Evolutionary conservation across 106 monocot genomes (phyloP).

Genomic region (Dendrobium officinale): DNA sequence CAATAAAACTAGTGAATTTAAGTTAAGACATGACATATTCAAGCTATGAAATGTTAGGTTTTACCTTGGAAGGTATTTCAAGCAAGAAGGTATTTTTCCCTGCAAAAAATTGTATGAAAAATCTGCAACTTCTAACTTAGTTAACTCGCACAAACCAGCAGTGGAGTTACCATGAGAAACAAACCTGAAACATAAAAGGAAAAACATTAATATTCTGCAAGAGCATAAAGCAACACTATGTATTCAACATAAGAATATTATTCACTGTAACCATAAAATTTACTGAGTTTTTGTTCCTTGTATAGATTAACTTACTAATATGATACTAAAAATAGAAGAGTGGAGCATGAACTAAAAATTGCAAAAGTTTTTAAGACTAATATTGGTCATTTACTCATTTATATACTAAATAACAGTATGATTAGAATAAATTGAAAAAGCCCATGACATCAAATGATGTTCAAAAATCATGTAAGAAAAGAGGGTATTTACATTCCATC

Average conservation of each 20-base stretch:
- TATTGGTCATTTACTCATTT: too few species aligned
- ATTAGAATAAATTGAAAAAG: too few species aligned
- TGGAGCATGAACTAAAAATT: neutral
- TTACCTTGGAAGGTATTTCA: slow-evolving; percentile 58
- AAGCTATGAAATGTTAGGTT: neutral
- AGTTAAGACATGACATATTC: neutral
- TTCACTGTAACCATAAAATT: neutral
- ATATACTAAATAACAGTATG: too few species aligned
- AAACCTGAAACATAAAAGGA: slow-evolving; percentile 21
- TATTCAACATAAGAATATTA: neutral
- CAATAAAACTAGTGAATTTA: slow-evolving; percentile 3
- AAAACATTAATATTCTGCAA: neutral
- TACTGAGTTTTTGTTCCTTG: neutral
- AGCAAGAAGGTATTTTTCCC: slow-evolving; percentile 75
- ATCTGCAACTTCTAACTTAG: slow-evolving; percentile 44
- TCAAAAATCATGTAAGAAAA: neutral
- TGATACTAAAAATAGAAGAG: neutral
- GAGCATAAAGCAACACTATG: neutral
- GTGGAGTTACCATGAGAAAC: slow-evolving; percentile 10
- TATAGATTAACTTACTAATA: neutral
- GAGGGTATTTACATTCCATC: slow-evolving; percentile 21
- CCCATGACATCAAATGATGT: neutral
- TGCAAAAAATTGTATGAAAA: slow-evolving; percentile 85
- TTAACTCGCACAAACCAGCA: slow-evolving; percentile 41
- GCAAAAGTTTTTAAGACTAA: too few species aligned